Base-by-base conservation (phyloP, 371 early-diverging fungal genomes). In the Rhizopus arrhizus region DNA sequence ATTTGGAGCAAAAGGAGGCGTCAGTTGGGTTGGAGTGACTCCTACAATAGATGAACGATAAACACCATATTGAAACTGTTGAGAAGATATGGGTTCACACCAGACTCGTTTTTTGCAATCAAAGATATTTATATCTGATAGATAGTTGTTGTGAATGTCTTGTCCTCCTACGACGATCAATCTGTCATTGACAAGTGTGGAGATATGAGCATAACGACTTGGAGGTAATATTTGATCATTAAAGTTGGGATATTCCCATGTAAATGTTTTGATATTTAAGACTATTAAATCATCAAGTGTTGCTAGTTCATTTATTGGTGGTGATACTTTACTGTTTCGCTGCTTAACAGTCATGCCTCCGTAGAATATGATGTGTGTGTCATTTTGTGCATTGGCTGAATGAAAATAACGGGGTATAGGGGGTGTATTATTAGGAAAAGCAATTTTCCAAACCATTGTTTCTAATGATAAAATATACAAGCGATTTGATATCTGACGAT, bases 141-240 rank as follows among this genome's bases (percentile, higher is more conserved):
- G 67, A 56, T 89, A 90, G 13, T 79, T 78, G 54, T 84, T 86
- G 29, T 73, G 65, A 7, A 83, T 65, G 38, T 89, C 88, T 63
- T 90, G 89, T n/a, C 90, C 90, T 32, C 90, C 90, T 36, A 90
- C 72, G 6, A 90, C 69, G 16, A 89, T 72, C 43, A 90, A 50
- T 36, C 68, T 68, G 45, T 81, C 68, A 13, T 78, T 75, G 4
- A 85, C 47, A 53, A 85, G 56, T 28, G 81, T 66, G 1, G 88
- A 74, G 36, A 90, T 60, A 48, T 90, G 90, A 6, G 90, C 89
- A 70, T 89, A 89, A 4, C 90, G 79, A 13, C 86, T 87, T 35
- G 68, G 52, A 10, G 75, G 90, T 11, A 69, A 53, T 59, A 6
- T 58, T 35, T 34, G 61, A 53, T 28, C 50, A 63, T 61, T 66